A percentile compares a stretch with the other conserved stretches of the same genome.
Conservation (phyloP, 1,284 basidiomycete genomes). For the Ustilago crameri region DNA sequence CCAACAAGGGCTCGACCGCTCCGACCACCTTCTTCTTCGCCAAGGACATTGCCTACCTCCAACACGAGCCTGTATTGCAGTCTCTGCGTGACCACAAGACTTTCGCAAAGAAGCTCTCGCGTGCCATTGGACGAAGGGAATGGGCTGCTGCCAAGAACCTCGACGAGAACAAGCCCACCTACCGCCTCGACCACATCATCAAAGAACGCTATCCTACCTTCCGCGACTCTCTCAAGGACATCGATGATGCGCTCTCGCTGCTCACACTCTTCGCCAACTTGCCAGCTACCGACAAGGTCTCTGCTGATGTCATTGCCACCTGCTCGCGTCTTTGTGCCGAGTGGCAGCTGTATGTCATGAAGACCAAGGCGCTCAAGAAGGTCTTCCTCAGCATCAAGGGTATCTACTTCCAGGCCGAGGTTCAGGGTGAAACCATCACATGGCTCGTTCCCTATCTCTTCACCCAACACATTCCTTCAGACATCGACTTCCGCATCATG, state of each 20-base stretch:
- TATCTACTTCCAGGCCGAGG: slow-evolving; percentile 96
- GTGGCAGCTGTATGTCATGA: slow-evolving; percentile 89
- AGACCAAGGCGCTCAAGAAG: slow-evolving; percentile 85
- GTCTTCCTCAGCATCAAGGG: slow-evolving; percentile 98
- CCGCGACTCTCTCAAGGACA: slow-evolving; percentile 91
- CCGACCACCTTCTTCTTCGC: slow-evolving; percentile 98
- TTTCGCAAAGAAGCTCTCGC: slow-evolving; percentile 95
- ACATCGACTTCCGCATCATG: slow-evolving; percentile 98
- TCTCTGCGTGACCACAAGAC: slow-evolving; percentile 97
- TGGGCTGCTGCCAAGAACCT: slow-evolving; percentile 94
- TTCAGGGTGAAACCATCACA: slow-evolving; percentile 89
- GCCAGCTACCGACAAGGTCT: slow-evolving; percentile 75
- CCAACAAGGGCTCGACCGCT: slow-evolving; percentile 96
- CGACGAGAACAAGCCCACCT: slow-evolving; percentile 83
- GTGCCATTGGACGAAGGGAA: slow-evolving; percentile 91
- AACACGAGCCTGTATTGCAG: slow-evolving; percentile 95
- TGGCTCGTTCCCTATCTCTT: slow-evolving; percentile 99
- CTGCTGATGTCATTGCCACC: slow-evolving; percentile 86
- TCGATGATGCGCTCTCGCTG: slow-evolving; percentile 97
- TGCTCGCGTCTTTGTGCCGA: slow-evolving; percentile 79
- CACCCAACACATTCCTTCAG: slow-evolving; percentile 90
- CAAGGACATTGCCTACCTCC: slow-evolving; percentile 97
- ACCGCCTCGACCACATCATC: slow-evolving; percentile 85
- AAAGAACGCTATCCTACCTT: slow-evolving; percentile 99
- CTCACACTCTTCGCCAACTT: slow-evolving; percentile 83